Evolutionary conservation across 2,329 filamentous ascomycete genomes (phyloP).

Genomic region (Neonectria ditissima): DNA sequence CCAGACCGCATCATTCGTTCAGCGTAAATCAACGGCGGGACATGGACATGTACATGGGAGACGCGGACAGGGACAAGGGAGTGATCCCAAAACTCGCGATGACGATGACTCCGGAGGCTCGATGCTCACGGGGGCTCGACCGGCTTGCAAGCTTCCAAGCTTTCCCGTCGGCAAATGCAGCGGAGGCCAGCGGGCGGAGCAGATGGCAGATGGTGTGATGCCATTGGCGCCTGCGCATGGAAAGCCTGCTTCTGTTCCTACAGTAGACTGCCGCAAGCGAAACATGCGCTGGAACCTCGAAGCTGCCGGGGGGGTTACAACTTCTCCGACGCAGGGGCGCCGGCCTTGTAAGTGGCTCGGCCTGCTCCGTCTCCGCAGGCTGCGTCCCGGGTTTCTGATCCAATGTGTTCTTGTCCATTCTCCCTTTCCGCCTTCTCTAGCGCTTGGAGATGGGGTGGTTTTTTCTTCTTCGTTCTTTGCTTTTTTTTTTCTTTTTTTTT

Average conservation of each 20-base stretch:
- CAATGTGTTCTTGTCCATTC: background rate
- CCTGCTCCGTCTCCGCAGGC: conserved; percentile 18
- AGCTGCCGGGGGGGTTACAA: background rate
- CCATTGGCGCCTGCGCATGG: conserved; percentile 7
- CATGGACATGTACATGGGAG: conserved; percentile 11
- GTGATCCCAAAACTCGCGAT: conserved; percentile 9
- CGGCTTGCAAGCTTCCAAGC: background rate
- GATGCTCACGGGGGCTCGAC: background rate
- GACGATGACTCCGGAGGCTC: conserved; percentile 7
- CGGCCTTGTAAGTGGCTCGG: conserved; percentile 18
- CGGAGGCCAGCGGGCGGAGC: background rate
- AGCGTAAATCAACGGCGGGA: conserved; percentile 25
- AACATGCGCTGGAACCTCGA: conserved; percentile 19
- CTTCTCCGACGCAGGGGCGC: conserved; percentile 16
- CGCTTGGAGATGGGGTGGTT: background rate
- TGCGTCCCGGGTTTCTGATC: conserved; percentile 2
- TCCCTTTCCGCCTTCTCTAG: background rate
- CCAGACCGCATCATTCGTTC: background rate
- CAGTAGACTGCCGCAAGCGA: conserved; percentile 8
- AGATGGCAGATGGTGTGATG: conserved; percentile 2
- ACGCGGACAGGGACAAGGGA: conserved; percentile 15
- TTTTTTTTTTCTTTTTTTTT: too few relatives aligned
- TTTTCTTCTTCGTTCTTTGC: background rate
- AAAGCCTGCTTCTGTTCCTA: too few relatives aligned
- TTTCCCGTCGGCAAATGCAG: background rate